Percentiles rank a stretch among this genome's conserved stretches.
Evolutionary conservation across 257 asterid genomes (phyloP).

Genomic region (Jacaranda mimosifolia): DNA sequence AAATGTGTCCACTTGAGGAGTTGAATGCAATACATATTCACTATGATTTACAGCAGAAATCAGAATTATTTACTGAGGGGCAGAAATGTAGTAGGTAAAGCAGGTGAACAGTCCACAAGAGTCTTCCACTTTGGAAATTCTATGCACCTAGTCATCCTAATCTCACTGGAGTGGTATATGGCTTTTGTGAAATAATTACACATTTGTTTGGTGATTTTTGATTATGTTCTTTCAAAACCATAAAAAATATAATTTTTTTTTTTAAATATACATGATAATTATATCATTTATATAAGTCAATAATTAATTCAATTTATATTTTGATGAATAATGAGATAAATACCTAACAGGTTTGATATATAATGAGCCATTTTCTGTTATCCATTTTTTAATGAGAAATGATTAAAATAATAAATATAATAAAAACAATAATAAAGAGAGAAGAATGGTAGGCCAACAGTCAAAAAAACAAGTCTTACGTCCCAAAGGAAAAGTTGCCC

Average conservation of each 20-base stretch:
- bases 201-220: neutral
- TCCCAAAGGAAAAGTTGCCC: constrained; percentile 31
- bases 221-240: constrained; percentile 12
- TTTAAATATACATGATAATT: too few relatives aligned
- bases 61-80: constrained; percentile 34
- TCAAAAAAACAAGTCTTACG: constrained; percentile 55
- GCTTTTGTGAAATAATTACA: neutral
- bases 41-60: constrained; percentile 31
- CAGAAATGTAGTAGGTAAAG: constrained; percentile 62
- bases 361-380: too few relatives aligned
- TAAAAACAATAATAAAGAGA: constrained; percentile 3
- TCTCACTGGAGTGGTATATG: constrained; percentile 4
- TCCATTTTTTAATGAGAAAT: constrained; percentile 9
- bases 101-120: constrained; percentile 60
- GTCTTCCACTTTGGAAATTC: constrained; percentile 33
- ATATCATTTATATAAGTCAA: too few relatives aligned
- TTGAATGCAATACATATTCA: constrained; percentile 4
- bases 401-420: neutral
- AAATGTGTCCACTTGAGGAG: constrained; percentile 15
- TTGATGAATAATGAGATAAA: too few relatives aligned
- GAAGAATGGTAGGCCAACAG: constrained; percentile 72
- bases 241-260: too few relatives aligned
- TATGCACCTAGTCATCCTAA: constrained; percentile 32
- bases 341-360: too few relatives aligned
- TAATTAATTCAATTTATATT: too few relatives aligned